Percentiles rank a stretch among this genome's conserved stretches.
phyloP scores from a whole-genome alignment of 139 green algal species.

The Chlamydomonas urium region DNA sequence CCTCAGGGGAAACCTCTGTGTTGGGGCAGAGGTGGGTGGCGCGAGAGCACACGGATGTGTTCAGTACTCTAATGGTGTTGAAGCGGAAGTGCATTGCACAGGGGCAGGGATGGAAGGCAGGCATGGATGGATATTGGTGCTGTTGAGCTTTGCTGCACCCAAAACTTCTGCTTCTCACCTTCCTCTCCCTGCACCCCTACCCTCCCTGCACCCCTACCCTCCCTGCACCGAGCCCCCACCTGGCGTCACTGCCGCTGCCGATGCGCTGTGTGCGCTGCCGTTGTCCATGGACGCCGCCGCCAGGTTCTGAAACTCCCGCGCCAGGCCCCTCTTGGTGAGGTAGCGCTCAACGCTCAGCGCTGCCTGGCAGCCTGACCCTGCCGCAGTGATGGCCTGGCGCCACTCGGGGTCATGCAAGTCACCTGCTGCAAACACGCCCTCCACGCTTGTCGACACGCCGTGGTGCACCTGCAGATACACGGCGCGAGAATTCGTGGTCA shows the following conservation, averaged over 20 bases:
- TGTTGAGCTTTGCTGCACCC: not conserved
- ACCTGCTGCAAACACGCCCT: constrained; percentile 88
- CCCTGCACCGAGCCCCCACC: constrained; percentile 4
- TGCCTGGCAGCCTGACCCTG: constrained; percentile 91
- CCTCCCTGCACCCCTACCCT: not conserved
- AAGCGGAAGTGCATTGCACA: too few species aligned
- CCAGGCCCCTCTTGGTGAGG: constrained; percentile 57
- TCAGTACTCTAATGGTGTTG: too few species aligned
- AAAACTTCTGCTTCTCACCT: not conserved
- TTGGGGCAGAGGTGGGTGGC: not conserved
- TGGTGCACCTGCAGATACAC: constrained; percentile 46
- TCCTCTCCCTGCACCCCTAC: not conserved
- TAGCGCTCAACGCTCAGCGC: constrained; percentile 91
- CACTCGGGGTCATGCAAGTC: constrained; percentile 92
- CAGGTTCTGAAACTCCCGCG: constrained; percentile 39
- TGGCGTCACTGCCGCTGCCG: too few species aligned
- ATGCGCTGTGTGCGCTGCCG: not conserved
- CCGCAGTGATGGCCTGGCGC: constrained; percentile 93
- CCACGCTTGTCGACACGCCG: constrained; percentile 66
- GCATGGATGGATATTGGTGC: too few species aligned
- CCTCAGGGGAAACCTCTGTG: constrained; percentile 2
- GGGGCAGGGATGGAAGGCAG: too few species aligned
- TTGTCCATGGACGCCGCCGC: not conserved
- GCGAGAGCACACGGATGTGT: too few species aligned
- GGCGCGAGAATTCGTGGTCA: too few species aligned